Evolutionary conservation across 2,329 filamentous ascomycete genomes (phyloP), one percentile per base, ranked within the genome.

Genomic region (Colletotrichum sp.): DNA sequence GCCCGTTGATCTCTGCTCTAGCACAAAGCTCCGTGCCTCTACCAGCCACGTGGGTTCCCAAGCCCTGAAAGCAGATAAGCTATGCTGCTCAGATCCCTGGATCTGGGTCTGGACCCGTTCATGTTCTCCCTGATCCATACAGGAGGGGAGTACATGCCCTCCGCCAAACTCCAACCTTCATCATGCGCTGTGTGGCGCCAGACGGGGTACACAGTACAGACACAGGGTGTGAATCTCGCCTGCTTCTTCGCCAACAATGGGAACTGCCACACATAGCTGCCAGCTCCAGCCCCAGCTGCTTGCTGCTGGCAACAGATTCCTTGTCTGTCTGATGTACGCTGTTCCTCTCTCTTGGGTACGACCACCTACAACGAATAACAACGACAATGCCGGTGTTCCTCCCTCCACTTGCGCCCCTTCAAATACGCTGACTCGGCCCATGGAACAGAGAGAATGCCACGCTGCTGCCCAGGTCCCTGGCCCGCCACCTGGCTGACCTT

Each of bases 21-120:
- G 55, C 59, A 65, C 67, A 73, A 73, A 70, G 55, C 71, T 70
- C 67, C 61, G 67, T 73, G 71, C 68, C 61, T 73, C 27, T 47
- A 27, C 61, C 55, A 54, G 68, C 71, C 71, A 73, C 71, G 71
- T 73, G 71, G 71, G 43, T 16, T n/a, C 55, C 11, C 34, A 61
- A 38, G 38, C 58, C 59, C 61, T 33, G 62, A 73, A 70, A 66
- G 54, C 61, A 73, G 67, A 70, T 70, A 73, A 62, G 62, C 71
- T 73, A 70, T 66, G 38, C 67, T 62, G 43, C 43, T 70, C 67
- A 70, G 67, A 70, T 73, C 67, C 62, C 68, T 70, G 67, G 67
- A 62, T 62, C 67, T 47, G 61, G 71, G 61, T 43, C 61, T 38
- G 54, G 55, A 27, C 67, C 71, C 34, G 18, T 63, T 61, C 54